Conservation (phyloP, 2,329 filamentous ascomycete species). For the Fusarium vanettenii region DNA sequence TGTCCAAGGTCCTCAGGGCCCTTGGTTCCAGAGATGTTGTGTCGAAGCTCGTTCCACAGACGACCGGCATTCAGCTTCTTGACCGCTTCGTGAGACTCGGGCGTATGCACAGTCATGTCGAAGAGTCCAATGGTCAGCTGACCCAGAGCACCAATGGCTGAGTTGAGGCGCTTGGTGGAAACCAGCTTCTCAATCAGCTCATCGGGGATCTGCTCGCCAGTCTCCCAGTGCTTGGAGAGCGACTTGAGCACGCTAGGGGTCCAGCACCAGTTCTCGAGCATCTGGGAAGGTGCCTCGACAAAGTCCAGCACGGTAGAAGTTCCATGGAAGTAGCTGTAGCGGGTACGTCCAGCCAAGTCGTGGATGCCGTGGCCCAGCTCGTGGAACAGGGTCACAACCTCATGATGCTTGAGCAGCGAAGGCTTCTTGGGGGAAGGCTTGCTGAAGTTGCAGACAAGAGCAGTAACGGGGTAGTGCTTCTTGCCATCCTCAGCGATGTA, state of each 20-base stretch:
- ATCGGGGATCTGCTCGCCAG: slow-evolving; percentile 76
- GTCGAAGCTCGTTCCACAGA: slow-evolving; percentile 78
- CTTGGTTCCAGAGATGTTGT: slow-evolving; percentile 78
- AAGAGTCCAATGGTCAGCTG: slow-evolving; percentile 86
- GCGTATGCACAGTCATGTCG: slow-evolving; percentile 84
- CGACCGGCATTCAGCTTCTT: slow-evolving; percentile 73
- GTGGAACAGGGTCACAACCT: slow-evolving; percentile 86
- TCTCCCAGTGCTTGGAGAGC: slow-evolving; percentile 80
- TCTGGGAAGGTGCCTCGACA: slow-evolving; percentile 77
- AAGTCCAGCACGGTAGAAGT: slow-evolving; percentile 76
- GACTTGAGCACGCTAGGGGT: slow-evolving; percentile 71
- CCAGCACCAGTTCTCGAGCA: slow-evolving; percentile 84
- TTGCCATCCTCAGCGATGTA: slow-evolving; percentile 75
- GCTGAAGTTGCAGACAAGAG: slow-evolving; percentile 87
- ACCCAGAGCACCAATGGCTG: slow-evolving; percentile 80
- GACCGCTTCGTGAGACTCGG: slow-evolving; percentile 74
- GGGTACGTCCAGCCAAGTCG: slow-evolving; percentile 72
- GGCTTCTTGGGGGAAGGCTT: slow-evolving; percentile 83
- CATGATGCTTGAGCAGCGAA: slow-evolving; percentile 83
- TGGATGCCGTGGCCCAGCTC: slow-evolving; percentile 79
- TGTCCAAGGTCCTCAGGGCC: slow-evolving; percentile 76
- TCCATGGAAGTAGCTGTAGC: slow-evolving; percentile 75
- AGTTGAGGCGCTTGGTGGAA: slow-evolving; percentile 83
- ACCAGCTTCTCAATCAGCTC: slow-evolving; percentile 80
- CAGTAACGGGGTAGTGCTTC: slow-evolving; percentile 80